phyloP scores from a whole-genome alignment of 192 early-diverging fungal genomes.

The Backusella parvicylindrica region DNA sequence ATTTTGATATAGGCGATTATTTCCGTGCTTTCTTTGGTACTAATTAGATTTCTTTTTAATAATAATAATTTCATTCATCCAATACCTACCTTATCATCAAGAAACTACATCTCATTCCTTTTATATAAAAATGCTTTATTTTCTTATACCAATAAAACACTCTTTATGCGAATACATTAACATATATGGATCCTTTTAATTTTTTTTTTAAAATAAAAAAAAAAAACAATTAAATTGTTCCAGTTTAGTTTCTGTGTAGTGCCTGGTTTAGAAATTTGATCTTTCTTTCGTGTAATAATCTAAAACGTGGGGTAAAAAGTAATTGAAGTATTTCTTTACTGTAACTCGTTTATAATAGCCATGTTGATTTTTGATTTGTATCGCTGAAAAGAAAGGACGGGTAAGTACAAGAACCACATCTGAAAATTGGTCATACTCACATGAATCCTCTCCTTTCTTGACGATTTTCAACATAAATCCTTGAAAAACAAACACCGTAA shows the following conservation, averaged over 20 bases:
- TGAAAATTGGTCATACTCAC: background rate
- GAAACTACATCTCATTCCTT: constrained; percentile 4
- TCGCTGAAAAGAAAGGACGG: too few species aligned
- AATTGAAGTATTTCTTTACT: background rate
- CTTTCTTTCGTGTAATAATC: background rate
- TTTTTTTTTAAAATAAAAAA: background rate
- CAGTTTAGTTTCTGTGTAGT: background rate
- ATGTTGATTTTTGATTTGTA: too few species aligned
- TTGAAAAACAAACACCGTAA: background rate
- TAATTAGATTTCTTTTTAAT: constrained; percentile 13
- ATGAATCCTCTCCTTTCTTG: background rate
- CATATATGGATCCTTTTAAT: background rate
- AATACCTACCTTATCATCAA: constrained; percentile 1
- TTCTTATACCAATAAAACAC: background rate
- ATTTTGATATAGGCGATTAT: constrained; percentile 11
- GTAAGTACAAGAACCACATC: background rate
- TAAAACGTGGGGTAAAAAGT: background rate
- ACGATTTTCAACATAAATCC: too few species aligned
- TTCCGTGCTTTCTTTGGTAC: constrained; percentile 19
- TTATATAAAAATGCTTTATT: constrained; percentile 1
- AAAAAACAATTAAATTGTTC: background rate
- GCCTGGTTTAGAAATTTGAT: background rate
- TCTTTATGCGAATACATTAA: background rate
- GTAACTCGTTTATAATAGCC: too few species aligned
- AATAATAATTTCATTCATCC: constrained; percentile 1